A percentile compares a stretch with the other conserved stretches of the same genome.
Evolutionary conservation across 768 basidiomycete genomes (phyloP).

Genomic region (Tremella yokohamensis): DNA sequence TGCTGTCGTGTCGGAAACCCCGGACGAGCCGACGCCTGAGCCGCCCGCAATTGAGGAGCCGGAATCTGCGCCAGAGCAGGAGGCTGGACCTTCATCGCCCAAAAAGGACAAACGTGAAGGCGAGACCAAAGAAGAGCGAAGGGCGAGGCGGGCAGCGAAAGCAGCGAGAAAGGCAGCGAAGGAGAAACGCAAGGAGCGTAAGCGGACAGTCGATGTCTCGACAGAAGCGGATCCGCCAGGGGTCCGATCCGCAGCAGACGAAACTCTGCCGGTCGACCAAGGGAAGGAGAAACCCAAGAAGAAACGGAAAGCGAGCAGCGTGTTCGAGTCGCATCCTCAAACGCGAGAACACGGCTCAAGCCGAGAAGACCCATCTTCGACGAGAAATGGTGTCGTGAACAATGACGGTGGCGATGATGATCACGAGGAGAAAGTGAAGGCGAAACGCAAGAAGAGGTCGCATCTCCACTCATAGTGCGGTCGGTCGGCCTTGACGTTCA

Average conservation of each 20-base stretch:
- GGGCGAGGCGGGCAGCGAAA: constrained; percentile 21
- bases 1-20: constrained; percentile 13
- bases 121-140: constrained; percentile 18
- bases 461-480: too few relatives aligned
- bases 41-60: constrained; percentile 3
- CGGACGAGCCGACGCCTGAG: constrained; percentile 10
- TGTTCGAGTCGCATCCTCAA: too few relatives aligned
- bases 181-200: constrained; percentile 50
- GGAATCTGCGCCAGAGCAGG: constrained; percentile 4
- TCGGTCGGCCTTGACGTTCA: too few relatives aligned
- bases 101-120: neutral
- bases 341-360: too few relatives aligned
- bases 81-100: constrained; percentile 2
- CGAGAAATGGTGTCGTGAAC: too few relatives aligned
- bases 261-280: neutral
- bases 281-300: neutral
- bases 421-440: too few relatives aligned
- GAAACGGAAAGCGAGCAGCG: too few relatives aligned
- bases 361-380: too few relatives aligned
- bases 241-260: too few relatives aligned
- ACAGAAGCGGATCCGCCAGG: neutral
- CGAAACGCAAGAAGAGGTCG: too few relatives aligned
- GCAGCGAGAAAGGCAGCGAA: constrained; percentile 19
- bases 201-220: constrained; percentile 10
- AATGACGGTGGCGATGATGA: too few relatives aligned